Percentiles rank a stretch among this genome's conserved stretches.
Evolutionary conservation across 1,139 yeast species (phyloP).

Genomic region (Yamadazyma buinensis): DNA sequence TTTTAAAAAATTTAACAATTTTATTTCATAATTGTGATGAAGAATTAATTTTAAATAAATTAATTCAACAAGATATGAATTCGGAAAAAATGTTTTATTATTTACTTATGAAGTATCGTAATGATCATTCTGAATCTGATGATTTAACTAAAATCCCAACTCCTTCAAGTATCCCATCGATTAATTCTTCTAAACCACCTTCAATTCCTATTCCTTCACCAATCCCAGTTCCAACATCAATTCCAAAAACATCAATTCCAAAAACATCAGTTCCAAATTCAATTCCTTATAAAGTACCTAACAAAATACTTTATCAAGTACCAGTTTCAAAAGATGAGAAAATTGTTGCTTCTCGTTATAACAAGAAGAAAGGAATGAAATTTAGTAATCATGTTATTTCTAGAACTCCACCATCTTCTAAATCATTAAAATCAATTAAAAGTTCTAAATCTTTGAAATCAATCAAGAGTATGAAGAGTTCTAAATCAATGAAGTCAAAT

Average conservation of each 20-base stretch:
- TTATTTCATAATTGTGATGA: slow-evolving; percentile 86
- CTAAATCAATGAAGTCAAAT: neutral
- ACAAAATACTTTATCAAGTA: neutral
- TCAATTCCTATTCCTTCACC: too few species aligned
- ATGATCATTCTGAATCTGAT: slow-evolving; percentile 50
- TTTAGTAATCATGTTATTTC: slow-evolving; percentile 25
- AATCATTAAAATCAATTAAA: slow-evolving; percentile 12
- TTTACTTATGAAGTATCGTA: slow-evolving; percentile 75
- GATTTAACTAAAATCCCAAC: slow-evolving; percentile 16
- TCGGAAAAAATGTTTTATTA: slow-evolving; percentile 91
- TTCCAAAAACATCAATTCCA: slow-evolving; percentile 23
- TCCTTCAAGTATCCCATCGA: too few species aligned
- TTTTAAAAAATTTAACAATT: slow-evolving; percentile 79
- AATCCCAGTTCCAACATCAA: slow-evolving; percentile 2
- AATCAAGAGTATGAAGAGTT: slow-evolving; percentile 1
- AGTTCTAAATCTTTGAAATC: slow-evolving; percentile 7
- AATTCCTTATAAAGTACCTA: neutral
- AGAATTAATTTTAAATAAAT: slow-evolving; percentile 53
- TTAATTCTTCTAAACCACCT: too few species aligned
- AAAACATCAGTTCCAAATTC: slow-evolving; percentile 32
- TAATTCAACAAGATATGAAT: slow-evolving; percentile 53
- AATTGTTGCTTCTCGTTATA: slow-evolving; percentile 37
- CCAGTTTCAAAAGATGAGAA: neutral
- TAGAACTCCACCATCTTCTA: slow-evolving; percentile 19
- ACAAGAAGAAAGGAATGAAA: slow-evolving; percentile 30